Percentiles rank a stretch among this genome's conserved stretches.
phyloP scores from a whole-genome alignment of 75 land plant genomes.

The Pinus tabuliformis region DNA sequence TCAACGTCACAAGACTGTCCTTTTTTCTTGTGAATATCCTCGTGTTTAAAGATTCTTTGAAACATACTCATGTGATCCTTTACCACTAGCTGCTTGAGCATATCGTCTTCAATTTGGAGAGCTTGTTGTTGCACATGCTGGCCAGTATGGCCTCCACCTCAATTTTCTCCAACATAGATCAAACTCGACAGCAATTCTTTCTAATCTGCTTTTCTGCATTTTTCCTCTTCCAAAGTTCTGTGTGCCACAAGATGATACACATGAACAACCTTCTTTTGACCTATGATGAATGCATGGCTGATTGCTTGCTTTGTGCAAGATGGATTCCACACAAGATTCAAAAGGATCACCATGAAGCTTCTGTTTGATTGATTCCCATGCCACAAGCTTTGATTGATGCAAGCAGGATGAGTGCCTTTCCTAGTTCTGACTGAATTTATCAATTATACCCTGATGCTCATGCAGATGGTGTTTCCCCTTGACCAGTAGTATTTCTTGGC shows the following conservation, averaged over 20 bases:
- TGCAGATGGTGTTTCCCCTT: slow-evolving; percentile 47
- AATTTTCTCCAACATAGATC: slow-evolving; percentile 21
- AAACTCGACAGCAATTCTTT: slow-evolving; percentile 76
- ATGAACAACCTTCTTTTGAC: slow-evolving; percentile 77
- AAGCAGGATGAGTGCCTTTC: slow-evolving; percentile 43
- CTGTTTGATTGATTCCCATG: slow-evolving; percentile 82
- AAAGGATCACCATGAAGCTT: slow-evolving; percentile 83
- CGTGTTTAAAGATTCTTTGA: not conserved
- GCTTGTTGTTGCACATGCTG: slow-evolving; percentile 19
- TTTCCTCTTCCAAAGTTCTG: slow-evolving; percentile 67
- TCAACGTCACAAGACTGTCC: not conserved
- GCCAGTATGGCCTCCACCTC: slow-evolving; percentile 23
- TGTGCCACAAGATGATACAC: slow-evolving; percentile 66
- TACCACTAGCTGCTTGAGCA: slow-evolving; percentile 52
- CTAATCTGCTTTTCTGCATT: slow-evolving; percentile 45
- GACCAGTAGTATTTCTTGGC: slow-evolving; percentile 55
- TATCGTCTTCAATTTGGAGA: slow-evolving; percentile 50
- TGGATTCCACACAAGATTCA: slow-evolving; percentile 91
- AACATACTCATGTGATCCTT: slow-evolving; percentile 15
- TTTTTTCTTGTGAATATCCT: slow-evolving; percentile 11
- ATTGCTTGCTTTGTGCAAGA: slow-evolving; percentile 80
- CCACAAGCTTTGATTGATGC: slow-evolving; percentile 89
- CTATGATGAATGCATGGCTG: slow-evolving; percentile 78
- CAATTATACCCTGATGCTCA: slow-evolving; percentile 55
- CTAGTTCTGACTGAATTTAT: slow-evolving; percentile 49